Base-by-base conservation (phyloP, 2,329 filamentous ascomycete species). In the Talaromyces verruculosus region DNA sequence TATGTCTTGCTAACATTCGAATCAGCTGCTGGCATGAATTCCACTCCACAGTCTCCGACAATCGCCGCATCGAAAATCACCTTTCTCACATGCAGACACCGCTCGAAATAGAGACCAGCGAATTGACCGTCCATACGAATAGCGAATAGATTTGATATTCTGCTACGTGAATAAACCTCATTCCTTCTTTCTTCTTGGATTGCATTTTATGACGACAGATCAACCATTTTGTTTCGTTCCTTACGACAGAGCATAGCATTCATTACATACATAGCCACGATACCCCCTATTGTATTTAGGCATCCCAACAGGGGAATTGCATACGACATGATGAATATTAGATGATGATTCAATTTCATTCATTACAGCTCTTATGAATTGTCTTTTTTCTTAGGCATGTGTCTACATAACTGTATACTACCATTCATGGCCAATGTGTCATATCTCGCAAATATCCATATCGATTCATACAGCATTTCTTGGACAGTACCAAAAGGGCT, bases 11-110 rank as follows among this genome's bases (percentile, higher is more conserved):
- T 62, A 64, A 66, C 13, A 43, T 41, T 28, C n/a, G 7, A 30
- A 68, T 33, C n/a, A 81, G 79, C 66, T 82, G 80, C 70, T 82
- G 81, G 81, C 78, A 82, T 71, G 79, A 81, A 71, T 80, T 82
- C 69, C 77, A 78, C 67, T 65, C 73, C 17, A 71, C 72, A 41
- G 69, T 72, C 45, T 68, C 72, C 43, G 72, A 75, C 57, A 74
- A 73, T 51, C 72, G 75, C 49, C 74, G 72, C 35, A 69, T 72
- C 37, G 76, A 76, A 45, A 69, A 71, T 35, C 71, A 73, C n/a
- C 62, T 67, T 45, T 66, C 61, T 35, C 67, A 68, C 35, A 61
- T 65, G 35, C 63, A 67, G 55, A 66, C 67, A 19, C 62, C 67
- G 15, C 64, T 65, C 10, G 75, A 75, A 10, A 63, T 59, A 41